Conservation (phyloP, 371 early-diverging fungal genomes). For the Mortierella sp. region DNA sequence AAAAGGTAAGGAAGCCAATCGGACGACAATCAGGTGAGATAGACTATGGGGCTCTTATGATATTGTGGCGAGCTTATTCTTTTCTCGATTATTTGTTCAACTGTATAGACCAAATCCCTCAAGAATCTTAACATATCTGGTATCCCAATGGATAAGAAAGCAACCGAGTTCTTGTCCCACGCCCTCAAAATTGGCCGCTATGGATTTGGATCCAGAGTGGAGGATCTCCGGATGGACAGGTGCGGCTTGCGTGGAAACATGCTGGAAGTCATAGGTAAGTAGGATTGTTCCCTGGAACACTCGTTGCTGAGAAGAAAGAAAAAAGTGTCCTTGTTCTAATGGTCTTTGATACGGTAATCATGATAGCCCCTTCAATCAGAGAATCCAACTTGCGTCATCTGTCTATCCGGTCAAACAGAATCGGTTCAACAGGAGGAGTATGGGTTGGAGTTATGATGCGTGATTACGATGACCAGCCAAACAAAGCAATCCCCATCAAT, state of each 20-base stretch:
- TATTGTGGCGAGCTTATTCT: neutral
- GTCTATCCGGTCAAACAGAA: constrained; percentile 65
- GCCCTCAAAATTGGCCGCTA: constrained; percentile 56
- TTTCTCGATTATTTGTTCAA: neutral
- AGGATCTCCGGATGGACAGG: constrained; percentile 64
- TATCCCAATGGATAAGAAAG: constrained; percentile 63
- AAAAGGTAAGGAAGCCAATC: constrained; percentile 58
- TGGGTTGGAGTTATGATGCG: constrained; percentile 74
- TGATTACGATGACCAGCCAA: constrained; percentile 62
- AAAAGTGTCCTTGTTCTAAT: neutral
- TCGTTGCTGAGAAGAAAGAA: too few species aligned
- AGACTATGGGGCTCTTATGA: neutral
- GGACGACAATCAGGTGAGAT: neutral
- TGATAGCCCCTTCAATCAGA: constrained; percentile 59
- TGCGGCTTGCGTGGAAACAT: constrained; percentile 62
- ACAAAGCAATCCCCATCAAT: constrained; percentile 34
- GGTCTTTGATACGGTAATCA: neutral
- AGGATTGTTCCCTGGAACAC: neutral
- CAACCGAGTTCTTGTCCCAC: constrained; percentile 63
- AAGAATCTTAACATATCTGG: constrained; percentile 61
- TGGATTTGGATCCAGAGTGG: constrained; percentile 58
- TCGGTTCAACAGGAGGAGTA: constrained; percentile 61
- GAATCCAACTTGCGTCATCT: constrained; percentile 61
- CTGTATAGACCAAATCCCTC: constrained; percentile 54
- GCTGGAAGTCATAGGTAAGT: constrained; percentile 62